Evolutionary conservation across 805 yeast species (phyloP).

Genomic region (Wickerhamomyces subpelliculosus): DNA sequence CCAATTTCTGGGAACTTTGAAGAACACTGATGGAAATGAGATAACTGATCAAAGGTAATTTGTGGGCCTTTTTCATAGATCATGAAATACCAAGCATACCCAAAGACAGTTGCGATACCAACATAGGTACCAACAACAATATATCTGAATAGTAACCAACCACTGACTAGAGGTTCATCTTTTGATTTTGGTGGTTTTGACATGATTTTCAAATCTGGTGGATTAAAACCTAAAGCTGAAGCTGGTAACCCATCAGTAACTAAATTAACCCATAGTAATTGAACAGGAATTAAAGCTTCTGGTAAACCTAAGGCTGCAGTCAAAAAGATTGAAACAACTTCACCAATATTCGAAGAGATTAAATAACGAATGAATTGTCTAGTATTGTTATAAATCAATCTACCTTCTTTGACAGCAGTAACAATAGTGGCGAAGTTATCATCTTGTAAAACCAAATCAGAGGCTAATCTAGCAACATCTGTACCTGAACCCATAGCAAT

Average conservation of each 20-base stretch:
- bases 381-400: slow-evolving; percentile 37
- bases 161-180: slow-evolving; percentile 30
- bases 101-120: slow-evolving; percentile 34
- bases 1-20: slow-evolving; percentile 25
- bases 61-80: slow-evolving; percentile 29
- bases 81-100: slow-evolving; percentile 34
- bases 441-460: slow-evolving; percentile 50
- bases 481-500: slow-evolving; percentile 60
- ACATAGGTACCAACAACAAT: slow-evolving; percentile 33
- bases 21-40: slow-evolving; percentile 30
- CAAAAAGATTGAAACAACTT: slow-evolving; percentile 47
- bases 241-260: slow-evolving; percentile 57
- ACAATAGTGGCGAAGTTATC: slow-evolving; percentile 50
- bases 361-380: slow-evolving; percentile 34
- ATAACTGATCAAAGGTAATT: slow-evolving; percentile 25
- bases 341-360: slow-evolving; percentile 51
- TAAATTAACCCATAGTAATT: slow-evolving; percentile 49
- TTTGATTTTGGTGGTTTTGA: slow-evolving; percentile 29
- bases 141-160: slow-evolving; percentile 32
- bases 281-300: slow-evolving; percentile 49
- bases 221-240: slow-evolving; percentile 47
- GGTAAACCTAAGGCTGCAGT: slow-evolving; percentile 50
- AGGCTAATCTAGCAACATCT: slow-evolving; percentile 54
- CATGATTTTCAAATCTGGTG: slow-evolving; percentile 33
- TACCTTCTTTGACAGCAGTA: slow-evolving; percentile 49